Conservation (phyloP, 31 red algal species). For the Odonthalia washingtoniensis region DNA sequence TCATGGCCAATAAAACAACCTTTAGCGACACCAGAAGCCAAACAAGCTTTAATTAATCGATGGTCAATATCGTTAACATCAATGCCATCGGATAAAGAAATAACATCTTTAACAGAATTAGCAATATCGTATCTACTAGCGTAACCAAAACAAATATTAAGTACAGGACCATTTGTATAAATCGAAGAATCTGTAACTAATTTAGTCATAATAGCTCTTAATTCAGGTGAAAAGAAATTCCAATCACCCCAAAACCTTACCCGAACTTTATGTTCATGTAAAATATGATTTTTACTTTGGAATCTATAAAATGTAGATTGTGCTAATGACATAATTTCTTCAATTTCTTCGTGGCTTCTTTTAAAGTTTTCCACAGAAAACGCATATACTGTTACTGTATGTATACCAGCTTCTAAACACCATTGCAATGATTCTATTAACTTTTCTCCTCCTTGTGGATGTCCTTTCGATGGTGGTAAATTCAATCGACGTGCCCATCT, state of each 20-base stretch:
- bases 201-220: conserved; percentile 50
- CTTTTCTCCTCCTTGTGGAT: conserved; percentile 78
- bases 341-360: conserved; percentile 66
- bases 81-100: conserved; percentile 25
- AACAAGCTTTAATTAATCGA: conserved; percentile 53
- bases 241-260: conserved; percentile 80
- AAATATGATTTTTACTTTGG: conserved; percentile 16
- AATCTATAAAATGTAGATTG: conserved; percentile 24
- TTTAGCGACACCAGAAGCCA: conserved; percentile 66
- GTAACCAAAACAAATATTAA: conserved; percentile 98
- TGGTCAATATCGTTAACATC: conserved; percentile 42
- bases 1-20: too few relatives aligned
- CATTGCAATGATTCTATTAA: conserved; percentile 82
- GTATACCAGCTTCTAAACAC: conserved; percentile 86
- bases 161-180: conserved; percentile 47
- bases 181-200: conserved; percentile 68
- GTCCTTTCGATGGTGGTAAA: conserved; percentile 68
- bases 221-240: conserved; percentile 38
- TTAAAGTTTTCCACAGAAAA: conserved; percentile 99
- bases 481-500: conserved; percentile 80
- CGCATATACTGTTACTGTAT: conserved; percentile 89
- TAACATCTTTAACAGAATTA: conserved; percentile 50
- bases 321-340: conserved; percentile 67
- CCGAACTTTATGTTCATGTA: conserved; percentile 62
- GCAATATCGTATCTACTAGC: conserved; percentile 84